Evolutionary conservation across 345 rosid genomes (phyloP).

Genomic region (Triadica sebifera): DNA sequence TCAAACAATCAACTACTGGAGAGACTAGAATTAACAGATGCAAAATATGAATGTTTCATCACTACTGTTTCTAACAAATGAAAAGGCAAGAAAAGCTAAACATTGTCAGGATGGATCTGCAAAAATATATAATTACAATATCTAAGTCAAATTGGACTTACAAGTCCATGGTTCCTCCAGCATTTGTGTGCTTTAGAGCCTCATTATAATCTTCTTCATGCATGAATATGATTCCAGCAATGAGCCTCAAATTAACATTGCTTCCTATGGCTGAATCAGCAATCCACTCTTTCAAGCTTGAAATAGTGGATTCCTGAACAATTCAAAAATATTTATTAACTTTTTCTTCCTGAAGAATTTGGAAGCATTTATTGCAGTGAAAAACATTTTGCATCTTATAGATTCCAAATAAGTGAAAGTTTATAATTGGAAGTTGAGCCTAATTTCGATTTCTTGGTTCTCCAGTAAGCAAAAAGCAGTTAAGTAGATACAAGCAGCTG

Average conservation of each 20-base stretch:
- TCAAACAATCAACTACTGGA: background rate
- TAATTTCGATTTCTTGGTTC: background rate
- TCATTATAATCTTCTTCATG: conserved; percentile 88
- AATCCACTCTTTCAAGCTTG: conserved; percentile 87
- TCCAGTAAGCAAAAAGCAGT: background rate
- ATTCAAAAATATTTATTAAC: background rate
- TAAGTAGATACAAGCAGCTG: background rate
- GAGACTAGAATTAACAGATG: background rate
- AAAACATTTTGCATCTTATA: background rate
- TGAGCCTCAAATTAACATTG: conserved; percentile 67
- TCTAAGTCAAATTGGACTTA: conserved; percentile 36
- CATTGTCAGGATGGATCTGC: background rate
- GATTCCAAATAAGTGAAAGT: background rate
- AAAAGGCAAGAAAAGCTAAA: background rate
- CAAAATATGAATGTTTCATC: background rate
- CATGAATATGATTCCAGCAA: conserved; percentile 90
- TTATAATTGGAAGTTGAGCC: background rate
- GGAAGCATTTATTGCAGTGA: background rate
- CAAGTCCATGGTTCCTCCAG: conserved; percentile 97
- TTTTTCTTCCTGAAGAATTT: conserved; percentile 43
- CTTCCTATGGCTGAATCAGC: conserved; percentile 82
- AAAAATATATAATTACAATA: background rate
- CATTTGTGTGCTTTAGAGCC: conserved; percentile 88
- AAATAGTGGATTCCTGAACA: conserved; percentile 67
- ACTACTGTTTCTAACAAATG: background rate